Conservation (phyloP, 2,329 filamentous ascomycete genomes). For the Diplodia intermedia region DNA sequence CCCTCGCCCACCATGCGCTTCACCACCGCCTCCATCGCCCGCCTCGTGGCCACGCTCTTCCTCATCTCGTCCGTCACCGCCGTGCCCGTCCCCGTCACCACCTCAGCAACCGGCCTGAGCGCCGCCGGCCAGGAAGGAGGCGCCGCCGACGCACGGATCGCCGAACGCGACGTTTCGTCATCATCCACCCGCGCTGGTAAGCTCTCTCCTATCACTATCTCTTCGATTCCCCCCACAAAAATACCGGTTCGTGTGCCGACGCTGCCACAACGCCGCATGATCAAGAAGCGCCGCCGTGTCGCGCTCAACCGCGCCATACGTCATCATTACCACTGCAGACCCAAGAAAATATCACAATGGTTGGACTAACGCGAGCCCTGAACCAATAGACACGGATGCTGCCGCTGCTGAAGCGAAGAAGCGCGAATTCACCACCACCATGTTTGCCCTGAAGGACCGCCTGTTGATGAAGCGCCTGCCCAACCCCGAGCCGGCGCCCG, state of each 20-base stretch:
- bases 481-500: background rate
- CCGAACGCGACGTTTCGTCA: conserved; percentile 25
- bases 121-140: background rate
- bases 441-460: background rate
- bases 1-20: conserved; percentile 9
- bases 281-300: no score
- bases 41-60: background rate
- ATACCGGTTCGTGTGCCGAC: background rate
- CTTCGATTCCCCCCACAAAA: background rate
- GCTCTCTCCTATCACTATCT: conserved; percentile 11
- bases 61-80: conserved; percentile 12
- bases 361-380: background rate
- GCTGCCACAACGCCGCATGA: background rate
- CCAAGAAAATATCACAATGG: background rate
- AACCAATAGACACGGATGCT: background rate
- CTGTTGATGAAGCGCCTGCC: conserved; percentile 1
- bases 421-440: background rate
- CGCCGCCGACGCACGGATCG: conserved; percentile 19
- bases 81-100: background rate
- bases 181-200: conserved; percentile 9
- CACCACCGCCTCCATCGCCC: background rate
- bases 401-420: background rate
- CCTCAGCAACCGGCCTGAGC: background rate
- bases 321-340: background rate
- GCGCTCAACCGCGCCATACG: background rate